Conservation (phyloP, 495 filamentous ascomycete species). For the Podospora appendiculata region DNA sequence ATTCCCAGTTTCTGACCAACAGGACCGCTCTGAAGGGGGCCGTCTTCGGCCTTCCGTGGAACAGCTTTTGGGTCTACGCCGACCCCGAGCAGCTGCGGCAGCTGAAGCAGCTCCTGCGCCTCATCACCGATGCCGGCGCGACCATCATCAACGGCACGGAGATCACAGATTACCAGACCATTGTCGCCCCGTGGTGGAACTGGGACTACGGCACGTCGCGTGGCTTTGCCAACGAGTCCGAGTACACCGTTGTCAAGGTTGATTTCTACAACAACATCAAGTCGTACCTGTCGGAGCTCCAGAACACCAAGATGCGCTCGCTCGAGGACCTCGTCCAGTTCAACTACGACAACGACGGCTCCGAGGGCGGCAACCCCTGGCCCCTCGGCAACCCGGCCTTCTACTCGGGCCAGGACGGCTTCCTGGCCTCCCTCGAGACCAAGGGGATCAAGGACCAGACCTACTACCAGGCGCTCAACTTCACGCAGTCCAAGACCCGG, state of each 20-base stretch:
- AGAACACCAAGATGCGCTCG: conserved; percentile 53
- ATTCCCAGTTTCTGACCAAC: conserved; percentile 45
- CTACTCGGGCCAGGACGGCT: conserved; percentile 61
- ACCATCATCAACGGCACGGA: conserved; percentile 65
- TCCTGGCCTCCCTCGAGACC: conserved; percentile 52
- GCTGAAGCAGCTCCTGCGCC: conserved; percentile 43
- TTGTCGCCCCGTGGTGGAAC: conserved; percentile 61
- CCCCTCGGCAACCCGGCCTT: conserved; percentile 52
- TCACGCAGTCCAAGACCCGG: conserved; percentile 49
- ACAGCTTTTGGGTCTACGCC: conserved; percentile 56
- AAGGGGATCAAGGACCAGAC: conserved; percentile 56
- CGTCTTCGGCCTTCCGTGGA: conserved; percentile 63
- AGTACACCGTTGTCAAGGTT: conserved; percentile 63
- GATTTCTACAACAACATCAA: conserved; percentile 73
- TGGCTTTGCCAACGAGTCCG: conserved; percentile 59
- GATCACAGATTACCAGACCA: conserved; percentile 50
- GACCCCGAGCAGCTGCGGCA: conserved; percentile 42
- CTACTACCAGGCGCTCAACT: conserved; percentile 56
- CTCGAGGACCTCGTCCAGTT: conserved; percentile 63
- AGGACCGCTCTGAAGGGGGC: conserved; percentile 50
- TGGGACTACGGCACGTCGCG: conserved; percentile 62
- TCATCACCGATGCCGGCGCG: conserved; percentile 55
- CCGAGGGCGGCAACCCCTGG: conserved; percentile 60
- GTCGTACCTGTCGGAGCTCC: conserved; percentile 55
- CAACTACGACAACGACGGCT: conserved; percentile 56